A percentile compares a stretch with the other conserved stretches of the same genome.
Evolutionary conservation across 331 rosid species (phyloP).

Genomic region (Dryas integrifolia): DNA sequence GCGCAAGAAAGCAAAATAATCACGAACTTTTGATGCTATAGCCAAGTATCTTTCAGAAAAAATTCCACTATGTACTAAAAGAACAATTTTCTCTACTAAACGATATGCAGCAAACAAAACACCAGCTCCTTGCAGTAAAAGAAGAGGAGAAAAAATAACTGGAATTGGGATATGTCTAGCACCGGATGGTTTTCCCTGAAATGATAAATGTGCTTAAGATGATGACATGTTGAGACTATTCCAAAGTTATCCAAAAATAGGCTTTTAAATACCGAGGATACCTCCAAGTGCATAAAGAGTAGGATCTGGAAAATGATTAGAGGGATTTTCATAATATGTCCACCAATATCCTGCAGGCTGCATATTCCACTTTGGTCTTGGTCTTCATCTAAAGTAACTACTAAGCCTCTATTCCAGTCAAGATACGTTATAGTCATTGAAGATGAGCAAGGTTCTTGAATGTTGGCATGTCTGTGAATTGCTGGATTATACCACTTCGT

Average conservation of each 20-base stretch:
- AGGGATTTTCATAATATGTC: constrained; percentile 91
- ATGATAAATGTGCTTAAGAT: constrained; percentile 21
- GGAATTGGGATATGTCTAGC: constrained; percentile 49
- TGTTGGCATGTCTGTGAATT: constrained; percentile 63
- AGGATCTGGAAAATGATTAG: constrained; percentile 69
- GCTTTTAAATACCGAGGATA: constrained; percentile 27
- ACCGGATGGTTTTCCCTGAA: constrained; percentile 65
- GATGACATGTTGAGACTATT: constrained; percentile 18
- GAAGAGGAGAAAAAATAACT: constrained; percentile 66
- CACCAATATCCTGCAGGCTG: constrained; percentile 77
- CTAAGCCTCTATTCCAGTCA: constrained; percentile 72
- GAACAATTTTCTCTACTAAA: constrained; percentile 65
- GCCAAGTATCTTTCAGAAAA: constrained; percentile 56
- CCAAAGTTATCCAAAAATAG: constrained; percentile 10
- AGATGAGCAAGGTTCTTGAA: constrained; percentile 59
- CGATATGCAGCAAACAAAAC: constrained; percentile 72
- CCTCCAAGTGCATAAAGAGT: constrained; percentile 89
- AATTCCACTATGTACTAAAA: constrained; percentile 45
- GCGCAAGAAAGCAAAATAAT: constrained; percentile 71
- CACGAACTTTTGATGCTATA: constrained; percentile 56
- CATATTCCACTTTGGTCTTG: constrained; percentile 50
- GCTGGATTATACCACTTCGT: constrained; percentile 95
- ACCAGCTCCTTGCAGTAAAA: constrained; percentile 87
- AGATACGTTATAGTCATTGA: constrained; percentile 56
- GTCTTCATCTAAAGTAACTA: constrained; percentile 63